Evolutionary conservation across 139 green algal species (phyloP), one percentile per base, ranked within the genome.

Genomic region (Chlorella sp.): DNA sequence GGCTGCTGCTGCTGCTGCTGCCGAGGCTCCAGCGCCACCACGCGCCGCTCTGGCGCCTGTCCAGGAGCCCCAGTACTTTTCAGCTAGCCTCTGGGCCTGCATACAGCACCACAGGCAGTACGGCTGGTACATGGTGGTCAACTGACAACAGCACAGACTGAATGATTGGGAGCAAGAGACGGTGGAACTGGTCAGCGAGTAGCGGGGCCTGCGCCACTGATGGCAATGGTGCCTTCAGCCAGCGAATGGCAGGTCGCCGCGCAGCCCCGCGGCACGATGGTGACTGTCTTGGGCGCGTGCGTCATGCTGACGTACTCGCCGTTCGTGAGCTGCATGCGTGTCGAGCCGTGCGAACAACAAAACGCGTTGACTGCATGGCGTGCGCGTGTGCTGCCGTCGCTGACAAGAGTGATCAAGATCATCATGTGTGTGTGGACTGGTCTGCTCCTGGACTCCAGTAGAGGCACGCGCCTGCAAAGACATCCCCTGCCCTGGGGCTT

Each of bases 41-140:
- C 17, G 42, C 10, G 17, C 10, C 10, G 42, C 10, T 55, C 42
- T 55, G 42, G 42, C 10, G 42, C 42, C 42, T 55, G 42, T 20
- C 89, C 89, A 94, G 35, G 33, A 71, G 2, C 83, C 88, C 86
- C 93, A 94, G 82, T 94, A 93, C 59, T 73, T 80, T 61, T 88
- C 83, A 35, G 89, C 89, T 55, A 89, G 62, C 10, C 22, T 27
- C 2, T 55, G 10, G 42, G 17, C 42, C 42, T 55, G 42, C 42
- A 55, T 55, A 17, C 10, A 17, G 42, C 10, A 55, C 42, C 42
- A 55, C 10, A 55, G 17, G 42, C 42, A 55, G 10, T 10, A 55
- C 42, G 42, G 42, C 10, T 17, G 10, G 10, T 17, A 24, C 17
- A 17, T 55, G 10, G 42, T 17, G 17, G 42, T 55, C 10, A 55